Percentiles rank a stretch among this genome's conserved stretches.
Conservation (phyloP, 2,329 filamentous ascomycete genomes). For the Arachnomyces sp. region DNA sequence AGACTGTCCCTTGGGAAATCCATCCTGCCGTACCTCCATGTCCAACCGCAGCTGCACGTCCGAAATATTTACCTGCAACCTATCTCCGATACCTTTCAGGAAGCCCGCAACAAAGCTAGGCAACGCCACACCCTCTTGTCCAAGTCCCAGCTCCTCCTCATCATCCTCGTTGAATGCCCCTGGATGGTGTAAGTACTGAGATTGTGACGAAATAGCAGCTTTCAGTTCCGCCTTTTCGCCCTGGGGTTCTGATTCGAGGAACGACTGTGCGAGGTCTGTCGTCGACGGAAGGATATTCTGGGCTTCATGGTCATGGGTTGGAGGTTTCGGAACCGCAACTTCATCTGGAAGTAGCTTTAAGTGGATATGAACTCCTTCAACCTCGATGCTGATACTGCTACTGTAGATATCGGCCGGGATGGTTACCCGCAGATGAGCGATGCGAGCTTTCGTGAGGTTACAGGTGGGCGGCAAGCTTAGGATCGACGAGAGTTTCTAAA, state of each 20-base stretch:
- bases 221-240: slow-evolving; percentile 51
- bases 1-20: slow-evolving; percentile 24
- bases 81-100: slow-evolving; percentile 50
- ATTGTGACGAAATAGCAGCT: slow-evolving; percentile 46
- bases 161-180: slow-evolving; percentile 39
- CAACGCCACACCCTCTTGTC: slow-evolving; percentile 46
- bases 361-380: slow-evolving; percentile 70
- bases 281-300: slow-evolving; percentile 43
- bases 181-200: slow-evolving; percentile 44
- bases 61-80: slow-evolving; percentile 46
- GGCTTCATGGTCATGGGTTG: slow-evolving; percentile 20
- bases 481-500: slow-evolving; percentile 69
- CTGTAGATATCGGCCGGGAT: slow-evolving; percentile 82
- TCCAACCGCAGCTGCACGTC: slow-evolving; percentile 47
- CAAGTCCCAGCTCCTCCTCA: slow-evolving; percentile 42
- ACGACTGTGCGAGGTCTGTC: slow-evolving; percentile 52
- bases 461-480: slow-evolving; percentile 67
- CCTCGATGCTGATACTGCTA: slow-evolving; percentile 71
- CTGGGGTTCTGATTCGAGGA: slow-evolving; percentile 49
- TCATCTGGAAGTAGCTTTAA: slow-evolving; percentile 46
- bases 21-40: slow-evolving; percentile 37
- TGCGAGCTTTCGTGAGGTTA: slow-evolving; percentile 62
- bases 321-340: slow-evolving; percentile 16
- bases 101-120: slow-evolving; percentile 54
- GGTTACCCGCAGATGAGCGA: slow-evolving; percentile 68